These are phyloP conservation scores for Mycena capillaripes DNA, from an alignment of 768 basidiomycete genomes.

Conservation along the genomic window DNA sequence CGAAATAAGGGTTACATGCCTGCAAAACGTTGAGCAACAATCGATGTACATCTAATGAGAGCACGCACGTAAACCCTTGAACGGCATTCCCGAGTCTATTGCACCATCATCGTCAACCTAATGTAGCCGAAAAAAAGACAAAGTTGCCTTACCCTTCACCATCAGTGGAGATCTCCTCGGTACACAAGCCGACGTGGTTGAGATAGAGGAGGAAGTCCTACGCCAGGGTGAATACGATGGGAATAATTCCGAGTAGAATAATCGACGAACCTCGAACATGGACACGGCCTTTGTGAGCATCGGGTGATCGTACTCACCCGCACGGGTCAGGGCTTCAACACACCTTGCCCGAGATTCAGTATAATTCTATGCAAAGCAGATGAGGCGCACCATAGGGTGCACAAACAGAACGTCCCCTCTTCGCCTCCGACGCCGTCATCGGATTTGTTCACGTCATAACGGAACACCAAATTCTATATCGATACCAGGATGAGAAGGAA, in stretches of 20 bases:
- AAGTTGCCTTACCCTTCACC: conserved; percentile 82
- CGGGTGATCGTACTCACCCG: conserved; percentile 80
- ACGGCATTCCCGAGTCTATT: conserved; percentile 86
- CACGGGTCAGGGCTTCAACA: conserved; percentile 90
- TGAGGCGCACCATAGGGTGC: conserved; percentile 77
- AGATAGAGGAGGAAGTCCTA: conserved; percentile 84
- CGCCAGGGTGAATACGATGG: neutral
- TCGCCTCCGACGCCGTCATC: conserved; percentile 97
- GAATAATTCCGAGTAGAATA: neutral
- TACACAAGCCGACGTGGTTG: conserved; percentile 90
- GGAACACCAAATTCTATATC: conserved; percentile 84
- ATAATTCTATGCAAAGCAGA: neutral
- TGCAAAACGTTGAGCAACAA: conserved; percentile 42
- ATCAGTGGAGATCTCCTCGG: conserved; percentile 87
- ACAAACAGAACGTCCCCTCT: conserved; percentile 95
- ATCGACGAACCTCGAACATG: conserved; percentile 87
- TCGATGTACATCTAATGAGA: neutral
- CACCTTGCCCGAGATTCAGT: conserved; percentile 66
- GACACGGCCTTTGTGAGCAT: conserved; percentile 77
- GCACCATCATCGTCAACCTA: conserved; percentile 19
- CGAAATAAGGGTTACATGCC: conserved; percentile 88
- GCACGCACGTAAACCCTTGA: conserved; percentile 88
- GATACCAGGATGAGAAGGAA: neutral
- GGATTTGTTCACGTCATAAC: conserved; percentile 89
- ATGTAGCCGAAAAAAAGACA: neutral